A percentile compares a stretch with the other conserved stretches of the same genome.
Evolutionary conservation across 2,329 filamentous ascomycete species (phyloP).

Genomic region (Trichothecium roseum): DNA sequence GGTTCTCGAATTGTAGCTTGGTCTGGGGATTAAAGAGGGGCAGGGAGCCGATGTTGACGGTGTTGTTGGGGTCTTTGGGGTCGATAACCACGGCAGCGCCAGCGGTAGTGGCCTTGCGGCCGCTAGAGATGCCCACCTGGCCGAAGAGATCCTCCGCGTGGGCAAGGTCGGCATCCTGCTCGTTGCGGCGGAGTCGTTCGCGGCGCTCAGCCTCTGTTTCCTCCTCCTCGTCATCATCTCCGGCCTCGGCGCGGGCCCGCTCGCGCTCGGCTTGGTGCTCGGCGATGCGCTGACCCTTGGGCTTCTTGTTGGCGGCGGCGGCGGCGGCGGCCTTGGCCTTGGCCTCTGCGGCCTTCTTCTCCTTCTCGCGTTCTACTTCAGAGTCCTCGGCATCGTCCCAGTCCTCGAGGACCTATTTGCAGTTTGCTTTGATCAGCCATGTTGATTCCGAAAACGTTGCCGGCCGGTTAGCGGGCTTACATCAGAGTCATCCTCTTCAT

Average conservation of each 20-base stretch:
- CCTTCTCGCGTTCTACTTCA: conserved; percentile 93
- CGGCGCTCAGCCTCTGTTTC: conserved; percentile 66
- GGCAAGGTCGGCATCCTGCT: conserved; percentile 80
- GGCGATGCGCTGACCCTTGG: conserved; percentile 74
- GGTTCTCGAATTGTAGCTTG: conserved; percentile 73
- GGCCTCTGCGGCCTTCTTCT: conserved; percentile 70
- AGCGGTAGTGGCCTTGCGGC: conserved; percentile 57
- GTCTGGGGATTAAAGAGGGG: conserved; percentile 82
- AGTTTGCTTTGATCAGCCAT: conserved; percentile 2
- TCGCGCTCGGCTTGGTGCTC: conserved; percentile 59
- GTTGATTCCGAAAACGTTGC: neutral
- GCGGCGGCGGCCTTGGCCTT: conserved; percentile 86
- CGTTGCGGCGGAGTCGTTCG: conserved; percentile 63
- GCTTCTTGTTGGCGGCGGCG: conserved; percentile 83
- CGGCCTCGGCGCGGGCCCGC: conserved; percentile 38
- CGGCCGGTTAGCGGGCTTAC: conserved; percentile 34
- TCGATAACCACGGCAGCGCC: conserved; percentile 60
- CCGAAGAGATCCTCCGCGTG: conserved; percentile 90
- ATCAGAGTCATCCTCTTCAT: conserved; percentile 79
- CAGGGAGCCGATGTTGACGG: conserved; percentile 70
- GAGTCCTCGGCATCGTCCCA: conserved; percentile 98
- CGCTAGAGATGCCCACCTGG: conserved; percentile 54
- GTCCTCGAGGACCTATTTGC: conserved; percentile 73
- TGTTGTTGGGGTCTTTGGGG: conserved; percentile 61
- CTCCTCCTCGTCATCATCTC: conserved; percentile 54